Evolutionary conservation across 2,329 filamentous ascomycete genomes (phyloP), one percentile per base, ranked within the genome.

Genomic region (Chaetomium sp.): DNA sequence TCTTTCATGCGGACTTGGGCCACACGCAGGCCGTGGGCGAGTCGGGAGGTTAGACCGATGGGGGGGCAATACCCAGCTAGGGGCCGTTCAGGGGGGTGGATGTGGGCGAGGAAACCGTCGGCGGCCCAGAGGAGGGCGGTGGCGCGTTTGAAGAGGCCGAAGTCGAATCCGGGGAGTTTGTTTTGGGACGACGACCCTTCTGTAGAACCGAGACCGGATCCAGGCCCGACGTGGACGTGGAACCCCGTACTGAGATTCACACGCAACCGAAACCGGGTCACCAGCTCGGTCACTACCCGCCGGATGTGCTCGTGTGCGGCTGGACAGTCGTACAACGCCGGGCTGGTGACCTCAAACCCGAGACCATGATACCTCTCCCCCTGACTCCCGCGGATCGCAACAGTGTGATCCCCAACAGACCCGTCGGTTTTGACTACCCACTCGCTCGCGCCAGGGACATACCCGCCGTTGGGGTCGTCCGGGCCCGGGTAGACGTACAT

Each of bases 31-130:
- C 65, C 52, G n/a, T 64, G 62, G 2, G 56, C 54, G 6, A 67
- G 61, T 0, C 60, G 57, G 1, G 66, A 66, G 5, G 64, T 57
- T 42, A 59, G 61, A 9, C 62, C 53, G 19, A 69, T 45, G 5
- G 71, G 45, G 41, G 65, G 60, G 1, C 56, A 47, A 5, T 68
- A 54, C 1, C 61, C 63, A 9, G 53, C 52, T 36, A 45, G 45
- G 38, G 6, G 50, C 8, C 61, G 59, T 54, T 63, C 59, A 0
- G 58, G 53, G 2, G 59, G 59, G 27, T 61, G 59, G 8, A 50
- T 51, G 40, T 57, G 53, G 38, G 44, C 50, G 11, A 60, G 32
- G 36, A 60, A 53, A 6, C 49, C 53, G 36, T 63, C 59, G 2
- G 57, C 53, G 0, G 59, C 59, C 61, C 61, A 63, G 11, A 59